phyloP scores from a whole-genome alignment of 2,329 filamentous ascomycete species.

The Curvularia verruculosa region DNA sequence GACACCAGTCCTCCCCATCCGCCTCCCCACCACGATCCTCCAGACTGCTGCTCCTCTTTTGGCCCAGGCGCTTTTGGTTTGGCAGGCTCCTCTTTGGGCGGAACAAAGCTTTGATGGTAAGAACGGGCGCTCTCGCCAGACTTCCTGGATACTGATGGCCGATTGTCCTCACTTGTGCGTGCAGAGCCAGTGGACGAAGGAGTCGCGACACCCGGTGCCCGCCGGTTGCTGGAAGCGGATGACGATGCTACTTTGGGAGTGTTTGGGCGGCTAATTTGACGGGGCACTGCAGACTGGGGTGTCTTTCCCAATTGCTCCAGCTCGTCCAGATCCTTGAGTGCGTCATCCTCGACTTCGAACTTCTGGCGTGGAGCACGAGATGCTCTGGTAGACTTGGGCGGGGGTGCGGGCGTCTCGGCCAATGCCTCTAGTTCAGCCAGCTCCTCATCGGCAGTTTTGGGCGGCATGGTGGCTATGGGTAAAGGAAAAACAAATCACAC shows the following conservation, averaged over 20 bases:
- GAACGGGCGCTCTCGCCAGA: slow-evolving; percentile 78
- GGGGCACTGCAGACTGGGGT: slow-evolving; percentile 65
- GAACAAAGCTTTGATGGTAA: slow-evolving; percentile 74
- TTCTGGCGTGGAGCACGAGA: slow-evolving; percentile 53
- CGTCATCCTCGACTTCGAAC: slow-evolving; percentile 64
- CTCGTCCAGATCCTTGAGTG: slow-evolving; percentile 85
- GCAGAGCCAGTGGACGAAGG: slow-evolving; percentile 50
- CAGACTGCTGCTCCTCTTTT: slow-evolving; percentile 53
- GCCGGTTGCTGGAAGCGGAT: slow-evolving; percentile 49
- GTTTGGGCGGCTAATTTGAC: slow-evolving; percentile 69
- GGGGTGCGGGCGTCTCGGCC: slow-evolving; percentile 43
- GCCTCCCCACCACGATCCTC: slow-evolving; percentile 65
- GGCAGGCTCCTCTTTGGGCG: slow-evolving; percentile 56
- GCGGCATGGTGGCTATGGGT: slow-evolving; percentile 36
- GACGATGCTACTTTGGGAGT: slow-evolving; percentile 72
- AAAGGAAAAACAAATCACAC: not conserved
- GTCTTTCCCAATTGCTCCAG: slow-evolving; percentile 59
- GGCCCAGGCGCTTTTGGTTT: slow-evolving; percentile 58
- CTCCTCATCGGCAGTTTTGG: slow-evolving; percentile 55
- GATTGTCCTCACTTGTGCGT: slow-evolving; percentile 70
- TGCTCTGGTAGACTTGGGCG: slow-evolving; percentile 50
- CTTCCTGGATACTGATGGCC: slow-evolving; percentile 62
- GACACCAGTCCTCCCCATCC: slow-evolving; percentile 82
- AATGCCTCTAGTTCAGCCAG: slow-evolving; percentile 52
- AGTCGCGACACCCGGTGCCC: slow-evolving; percentile 41